Base-by-base conservation (phyloP, 768 basidiomycete species). In the Auricularia cornea region DNA sequence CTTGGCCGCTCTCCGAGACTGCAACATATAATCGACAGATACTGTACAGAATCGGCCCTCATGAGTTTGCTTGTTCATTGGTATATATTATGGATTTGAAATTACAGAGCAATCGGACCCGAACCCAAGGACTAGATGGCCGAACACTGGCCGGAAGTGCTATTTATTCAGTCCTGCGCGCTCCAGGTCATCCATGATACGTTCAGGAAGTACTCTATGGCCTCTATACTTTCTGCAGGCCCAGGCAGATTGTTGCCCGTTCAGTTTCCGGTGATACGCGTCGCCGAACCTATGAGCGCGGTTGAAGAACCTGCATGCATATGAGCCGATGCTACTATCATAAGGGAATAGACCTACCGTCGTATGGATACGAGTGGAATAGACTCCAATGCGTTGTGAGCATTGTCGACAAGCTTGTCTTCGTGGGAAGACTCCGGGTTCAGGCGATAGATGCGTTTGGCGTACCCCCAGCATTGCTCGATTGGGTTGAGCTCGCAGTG, bases 161-260 rank as follows among this genome's bases (percentile, higher is more conserved):
- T 83, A 88, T 68, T 95, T 95, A 12, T 4, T 14, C 12, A 48
- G 44, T 1, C 57, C 33, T 62, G 63, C 60, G n/a, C 65, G 51
- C 18, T 61, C 61, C 16, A 70, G 28, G 20, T 68, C 61, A n/a
- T 57, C 33, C 23, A 69, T n/a, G 35, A 66, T 65, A 23, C 32
- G 48, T 38, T 66, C 60, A 4, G 68, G 68, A 18, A 68, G 44
- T 6, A 59, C 52, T 26, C 70, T 44, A 59, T 73, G 72, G 14
- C 72, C 72, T 20, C 65, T 63, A 52, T 71, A 73, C 54, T 66
- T 66, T 40, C 65, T 68, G 2, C 57, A 59, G 3, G 64, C 68
- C 72, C 71, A 73, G 2, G 68, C 66, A 10, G 72, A 70, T 48
- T 69, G 63, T 8, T 20, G 18, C 3, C 71, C 70, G 32, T 29